Conservation (phyloP, 148 eudicot genomes). For the Cornus kousa region DNA sequence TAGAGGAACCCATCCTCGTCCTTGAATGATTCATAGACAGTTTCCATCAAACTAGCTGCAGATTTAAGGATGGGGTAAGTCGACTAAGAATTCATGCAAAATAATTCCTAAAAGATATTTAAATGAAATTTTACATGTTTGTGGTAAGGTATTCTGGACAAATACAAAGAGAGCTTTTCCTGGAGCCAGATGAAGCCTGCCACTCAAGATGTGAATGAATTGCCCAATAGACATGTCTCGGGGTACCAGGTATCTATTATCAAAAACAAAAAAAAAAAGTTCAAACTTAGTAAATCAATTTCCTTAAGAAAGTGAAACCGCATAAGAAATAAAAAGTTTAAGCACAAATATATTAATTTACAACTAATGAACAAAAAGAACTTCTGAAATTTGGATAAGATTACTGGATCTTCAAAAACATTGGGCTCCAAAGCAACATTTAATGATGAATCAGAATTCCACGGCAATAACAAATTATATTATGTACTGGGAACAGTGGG, state of each 20-base stretch:
- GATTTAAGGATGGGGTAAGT: too few relatives aligned
- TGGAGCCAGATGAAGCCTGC: conserved; percentile 76
- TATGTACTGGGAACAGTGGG: background rate
- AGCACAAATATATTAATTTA: background rate
- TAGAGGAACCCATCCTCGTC: conserved; percentile 94
- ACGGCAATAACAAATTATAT: background rate
- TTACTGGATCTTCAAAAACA: background rate
- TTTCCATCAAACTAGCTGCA: conserved; percentile 73
- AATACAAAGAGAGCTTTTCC: conserved; percentile 92
- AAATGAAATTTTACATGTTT: conserved; percentile 50
- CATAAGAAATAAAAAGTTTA: background rate
- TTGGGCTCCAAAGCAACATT: background rate
- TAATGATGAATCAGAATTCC: background rate
- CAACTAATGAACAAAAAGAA: background rate
- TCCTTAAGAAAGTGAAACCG: background rate
- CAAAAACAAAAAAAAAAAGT: conserved; percentile 9
- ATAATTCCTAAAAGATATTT: background rate
- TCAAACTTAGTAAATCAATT: background rate
- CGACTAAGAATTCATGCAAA: background rate
- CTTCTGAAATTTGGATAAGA: background rate
- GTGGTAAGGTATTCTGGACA: conserved; percentile 77
- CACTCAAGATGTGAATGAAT: conserved; percentile 71
- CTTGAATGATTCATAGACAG: conserved; percentile 76
- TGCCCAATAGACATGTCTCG: conserved; percentile 89
- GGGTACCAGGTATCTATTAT: conserved; percentile 73